A percentile compares a stretch with the other conserved stretches of the same genome.
These are phyloP conservation scores for Ploettnerulaceae sp. DNA, from an alignment of 2,329 filamentous ascomycete species.

Conservation along the genomic window DNA sequence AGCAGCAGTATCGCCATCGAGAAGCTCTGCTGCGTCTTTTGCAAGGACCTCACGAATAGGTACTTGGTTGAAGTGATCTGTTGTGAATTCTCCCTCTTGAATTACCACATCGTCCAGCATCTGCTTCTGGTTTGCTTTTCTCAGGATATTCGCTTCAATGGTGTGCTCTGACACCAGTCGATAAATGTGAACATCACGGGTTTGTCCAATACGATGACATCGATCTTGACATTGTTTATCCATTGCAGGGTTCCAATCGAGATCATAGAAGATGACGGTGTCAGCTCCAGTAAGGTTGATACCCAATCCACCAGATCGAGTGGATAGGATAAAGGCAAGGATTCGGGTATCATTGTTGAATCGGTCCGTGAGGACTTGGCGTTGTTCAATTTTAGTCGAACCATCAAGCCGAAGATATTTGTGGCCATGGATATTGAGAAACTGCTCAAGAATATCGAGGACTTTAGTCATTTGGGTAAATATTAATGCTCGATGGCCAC, in stretches of 20 bases:
- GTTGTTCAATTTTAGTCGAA: slow-evolving; percentile 92
- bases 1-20: slow-evolving; percentile 65
- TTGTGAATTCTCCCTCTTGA: slow-evolving; percentile 96
- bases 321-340: slow-evolving; percentile 91
- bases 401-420: slow-evolving; percentile 95
- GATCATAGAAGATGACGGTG: slow-evolving; percentile 97
- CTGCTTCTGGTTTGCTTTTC: slow-evolving; percentile 95
- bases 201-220: slow-evolving; percentile 95
- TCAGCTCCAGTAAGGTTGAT: slow-evolving; percentile 97
- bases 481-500: slow-evolving; percentile 89
- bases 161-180: slow-evolving; percentile 89
- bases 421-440: slow-evolving; percentile 95
- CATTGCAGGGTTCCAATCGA: slow-evolving; percentile 99
- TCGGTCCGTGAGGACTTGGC: slow-evolving; percentile 89
- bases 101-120: slow-evolving; percentile 98
- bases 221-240: slow-evolving; percentile 98
- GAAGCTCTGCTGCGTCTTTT: slow-evolving; percentile 45
- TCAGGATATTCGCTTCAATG: slow-evolving; percentile 95
- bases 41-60: slow-evolving; percentile 64
- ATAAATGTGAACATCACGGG: slow-evolving; percentile 96
- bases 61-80: slow-evolving; percentile 85
- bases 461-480: slow-evolving; percentile 99
- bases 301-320: slow-evolving; percentile 86
- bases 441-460: slow-evolving; percentile 93
- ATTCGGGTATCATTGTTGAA: slow-evolving; percentile 96